A percentile compares a stretch with the other conserved stretches of the same genome.
phyloP scores from a whole-genome alignment of 2,329 filamentous ascomycete species.

The Phyllachora maydis region DNA sequence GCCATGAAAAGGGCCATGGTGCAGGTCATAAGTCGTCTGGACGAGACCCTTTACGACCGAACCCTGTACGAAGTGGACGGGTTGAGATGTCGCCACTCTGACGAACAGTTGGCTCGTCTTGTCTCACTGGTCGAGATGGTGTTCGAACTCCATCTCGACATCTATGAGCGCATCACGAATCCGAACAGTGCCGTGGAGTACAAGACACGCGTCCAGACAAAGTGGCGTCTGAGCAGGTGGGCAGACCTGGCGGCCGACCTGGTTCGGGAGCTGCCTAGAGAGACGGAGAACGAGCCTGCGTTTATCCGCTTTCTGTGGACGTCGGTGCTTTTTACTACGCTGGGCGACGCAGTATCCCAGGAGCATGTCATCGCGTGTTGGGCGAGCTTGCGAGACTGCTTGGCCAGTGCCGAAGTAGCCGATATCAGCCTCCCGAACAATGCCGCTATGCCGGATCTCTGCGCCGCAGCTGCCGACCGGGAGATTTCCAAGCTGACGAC shows the following conservation, averaged over 20 bases:
- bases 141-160: constrained; percentile 39
- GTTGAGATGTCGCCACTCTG: constrained; percentile 1
- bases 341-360: constrained; percentile 27
- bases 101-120: constrained; percentile 10
- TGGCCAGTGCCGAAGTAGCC: constrained; percentile 17
- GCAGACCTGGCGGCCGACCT: constrained; percentile 24
- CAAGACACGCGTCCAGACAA: constrained; percentile 24
- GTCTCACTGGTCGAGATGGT: constrained; percentile 32
- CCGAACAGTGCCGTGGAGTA: constrained; percentile 31
- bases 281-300: constrained; percentile 15
- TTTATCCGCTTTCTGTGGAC: constrained; percentile 36
- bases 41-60: constrained; percentile 27
- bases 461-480: constrained; percentile 61
- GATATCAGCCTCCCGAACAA: constrained; percentile 60
- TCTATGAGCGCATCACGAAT: constrained; percentile 36
- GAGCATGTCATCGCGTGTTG: constrained; percentile 37
- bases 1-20: constrained; percentile 33
- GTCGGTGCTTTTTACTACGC: constrained; percentile 28
- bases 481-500: constrained; percentile 86
- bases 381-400: constrained; percentile 32
- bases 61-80: constrained; percentile 16
- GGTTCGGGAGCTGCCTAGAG: constrained; percentile 14
- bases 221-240: constrained; percentile 28
- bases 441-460: constrained; percentile 71
- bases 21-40: constrained; percentile 30